phyloP scores from a whole-genome alignment of 352 stramenopile genomes.

The Globisporangium cystogenes region DNA sequence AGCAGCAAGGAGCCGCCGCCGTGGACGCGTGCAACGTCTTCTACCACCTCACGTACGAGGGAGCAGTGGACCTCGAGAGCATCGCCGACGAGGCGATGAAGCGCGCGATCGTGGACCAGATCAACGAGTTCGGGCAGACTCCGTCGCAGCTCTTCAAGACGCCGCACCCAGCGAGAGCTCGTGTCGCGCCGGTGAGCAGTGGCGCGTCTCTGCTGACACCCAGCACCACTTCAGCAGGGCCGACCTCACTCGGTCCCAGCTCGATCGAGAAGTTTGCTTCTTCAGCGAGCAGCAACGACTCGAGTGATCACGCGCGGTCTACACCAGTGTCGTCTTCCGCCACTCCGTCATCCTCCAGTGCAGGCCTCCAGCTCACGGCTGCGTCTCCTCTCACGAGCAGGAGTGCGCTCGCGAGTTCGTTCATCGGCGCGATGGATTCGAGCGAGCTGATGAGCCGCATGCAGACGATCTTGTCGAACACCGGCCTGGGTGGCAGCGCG shows the following conservation, averaged over 20 bases:
- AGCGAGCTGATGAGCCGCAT: constrained; percentile 61
- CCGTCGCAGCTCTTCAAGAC: constrained; percentile 92
- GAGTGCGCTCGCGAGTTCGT: constrained; percentile 42
- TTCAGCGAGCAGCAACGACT: background rate
- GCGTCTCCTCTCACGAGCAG: constrained; percentile 23
- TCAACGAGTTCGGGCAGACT: constrained; percentile 98
- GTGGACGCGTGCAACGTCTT: constrained; percentile 96
- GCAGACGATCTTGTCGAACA: constrained; percentile 61
- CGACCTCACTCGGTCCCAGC: background rate
- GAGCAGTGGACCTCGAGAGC: constrained; percentile 94
- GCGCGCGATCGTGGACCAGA: constrained; percentile 92
- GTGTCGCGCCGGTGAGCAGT: background rate
- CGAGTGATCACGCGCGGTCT: constrained; percentile 6
- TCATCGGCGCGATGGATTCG: constrained; percentile 40
- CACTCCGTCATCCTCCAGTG: constrained; percentile 5
- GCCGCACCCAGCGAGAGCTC: constrained; percentile 50
- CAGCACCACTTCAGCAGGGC: background rate
- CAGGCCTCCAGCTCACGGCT: background rate
- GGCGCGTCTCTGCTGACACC: background rate
- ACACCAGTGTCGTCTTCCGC: background rate
- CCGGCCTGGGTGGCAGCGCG: constrained; percentile 11
- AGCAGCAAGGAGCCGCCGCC: constrained; percentile 92
- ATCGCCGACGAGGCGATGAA: constrained; percentile 56
- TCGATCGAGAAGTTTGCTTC: background rate
- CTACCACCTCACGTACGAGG: constrained; percentile 97